Evolutionary conservation across 192 early-diverging fungal species (phyloP).

Genomic region (Phycomyces nitens): DNA sequence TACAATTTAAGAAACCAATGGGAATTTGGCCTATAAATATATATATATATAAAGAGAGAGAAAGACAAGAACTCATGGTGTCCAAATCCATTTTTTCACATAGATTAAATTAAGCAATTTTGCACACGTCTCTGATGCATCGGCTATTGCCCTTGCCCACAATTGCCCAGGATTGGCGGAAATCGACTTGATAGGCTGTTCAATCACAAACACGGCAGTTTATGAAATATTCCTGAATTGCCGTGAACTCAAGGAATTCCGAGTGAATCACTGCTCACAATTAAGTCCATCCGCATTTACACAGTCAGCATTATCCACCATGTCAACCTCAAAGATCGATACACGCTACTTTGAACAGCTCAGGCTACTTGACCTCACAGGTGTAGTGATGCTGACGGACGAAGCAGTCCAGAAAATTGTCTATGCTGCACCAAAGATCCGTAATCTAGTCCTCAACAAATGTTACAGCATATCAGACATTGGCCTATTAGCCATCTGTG

Average conservation of each 20-base stretch:
- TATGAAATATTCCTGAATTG: slow-evolving; percentile 40
- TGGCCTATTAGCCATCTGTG: slow-evolving; percentile 38
- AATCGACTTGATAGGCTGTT: slow-evolving; percentile 49
- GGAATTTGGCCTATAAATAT: background rate
- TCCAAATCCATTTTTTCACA: slow-evolving; percentile 8
- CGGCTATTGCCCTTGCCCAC: slow-evolving; percentile 41
- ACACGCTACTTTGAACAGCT: slow-evolving; percentile 41
- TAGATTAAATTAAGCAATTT: slow-evolving; percentile 54
- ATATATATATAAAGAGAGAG: too few relatives aligned
- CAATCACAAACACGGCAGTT: slow-evolving; percentile 45
- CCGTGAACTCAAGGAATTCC: slow-evolving; percentile 49
- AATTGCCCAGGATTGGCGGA: slow-evolving; percentile 51
- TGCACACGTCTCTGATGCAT: slow-evolving; percentile 43
- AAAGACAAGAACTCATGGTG: too few relatives aligned
- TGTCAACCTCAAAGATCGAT: background rate
- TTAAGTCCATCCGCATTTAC: slow-evolving; percentile 44
- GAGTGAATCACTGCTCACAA: slow-evolving; percentile 36
- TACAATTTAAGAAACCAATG: background rate
- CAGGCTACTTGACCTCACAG: slow-evolving; percentile 49
- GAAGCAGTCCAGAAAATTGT: slow-evolving; percentile 40
- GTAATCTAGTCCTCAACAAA: slow-evolving; percentile 52
- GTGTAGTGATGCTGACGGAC: slow-evolving; percentile 43
- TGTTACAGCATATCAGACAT: slow-evolving; percentile 49
- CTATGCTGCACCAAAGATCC: slow-evolving; percentile 45
- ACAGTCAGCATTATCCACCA: slow-evolving; percentile 17